These are phyloP conservation scores for Magnusiomyces ingens DNA, from an alignment of 1,139 yeast species.

Conservation along the genomic window DNA sequence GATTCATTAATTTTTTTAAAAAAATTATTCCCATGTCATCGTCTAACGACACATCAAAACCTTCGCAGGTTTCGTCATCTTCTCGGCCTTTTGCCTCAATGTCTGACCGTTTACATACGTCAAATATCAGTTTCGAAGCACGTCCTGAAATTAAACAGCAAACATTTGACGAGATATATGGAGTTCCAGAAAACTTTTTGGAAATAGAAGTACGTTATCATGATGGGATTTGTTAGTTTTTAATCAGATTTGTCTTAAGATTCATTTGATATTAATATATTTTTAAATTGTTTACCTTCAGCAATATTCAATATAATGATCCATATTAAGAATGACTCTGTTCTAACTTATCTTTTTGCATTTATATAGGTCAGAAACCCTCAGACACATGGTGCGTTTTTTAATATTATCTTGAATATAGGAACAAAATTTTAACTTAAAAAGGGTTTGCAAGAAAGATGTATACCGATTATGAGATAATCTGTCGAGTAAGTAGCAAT, in stretches of 20 bases:
- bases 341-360: no score
- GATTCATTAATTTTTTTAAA: no score
- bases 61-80: no score
- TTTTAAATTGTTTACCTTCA: no score
- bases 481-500: conserved; percentile 59
- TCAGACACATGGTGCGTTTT: conserved; percentile 56
- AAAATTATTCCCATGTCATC: no score
- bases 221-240: neutral
- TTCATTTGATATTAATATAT: no score
- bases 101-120: conserved; percentile 9
- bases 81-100: conserved; percentile 18
- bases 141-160: conserved; percentile 48
- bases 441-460: conserved; percentile 48
- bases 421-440: conserved; percentile 8
- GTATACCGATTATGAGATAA: conserved; percentile 87
- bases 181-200: conserved; percentile 89
- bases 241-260: no score
- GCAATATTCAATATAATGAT: no score
- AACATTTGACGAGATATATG: conserved; percentile 76
- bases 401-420: neutral
- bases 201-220: conserved; percentile 64
- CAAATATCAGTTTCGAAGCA: conserved; percentile 30
- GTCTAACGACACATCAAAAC: no score
- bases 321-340: no score
- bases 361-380: conserved; percentile 55